Percentiles rank a stretch among this genome's conserved stretches.
phyloP scores from a whole-genome alignment of 1,284 basidiomycete genomes.

The Phellopilus nigrolimitatus region DNA sequence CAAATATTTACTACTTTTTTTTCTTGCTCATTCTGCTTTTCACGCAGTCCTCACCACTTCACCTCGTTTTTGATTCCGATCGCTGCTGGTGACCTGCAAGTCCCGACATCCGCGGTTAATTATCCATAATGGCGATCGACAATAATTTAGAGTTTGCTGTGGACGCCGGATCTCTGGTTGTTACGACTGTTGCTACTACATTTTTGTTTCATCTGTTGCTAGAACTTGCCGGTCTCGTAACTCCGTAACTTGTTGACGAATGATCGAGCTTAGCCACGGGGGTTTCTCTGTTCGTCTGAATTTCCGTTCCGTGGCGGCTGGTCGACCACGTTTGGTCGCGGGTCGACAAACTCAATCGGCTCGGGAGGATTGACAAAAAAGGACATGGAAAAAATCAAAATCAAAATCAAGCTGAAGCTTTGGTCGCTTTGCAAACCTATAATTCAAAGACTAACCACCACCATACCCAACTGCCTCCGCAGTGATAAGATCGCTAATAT shows the following conservation, averaged over 20 bases:
- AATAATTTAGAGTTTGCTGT: neutral
- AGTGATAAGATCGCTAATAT: neutral
- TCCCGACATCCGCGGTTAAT: neutral
- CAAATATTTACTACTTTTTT: too few species aligned
- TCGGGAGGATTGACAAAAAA: too few species aligned
- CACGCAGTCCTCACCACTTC: too few species aligned
- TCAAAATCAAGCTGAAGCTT: too few species aligned
- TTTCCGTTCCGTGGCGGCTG: neutral
- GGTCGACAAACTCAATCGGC: too few species aligned
- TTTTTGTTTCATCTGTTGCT: constrained; percentile 6
- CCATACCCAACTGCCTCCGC: neutral
- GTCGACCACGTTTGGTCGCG: too few species aligned
- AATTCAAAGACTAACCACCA: too few species aligned
- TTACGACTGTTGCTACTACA: neutral
- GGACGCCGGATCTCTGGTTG: neutral
- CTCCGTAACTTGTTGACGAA: too few species aligned
- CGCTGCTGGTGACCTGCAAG: neutral
- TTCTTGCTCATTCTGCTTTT: too few species aligned
- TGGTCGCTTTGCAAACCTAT: too few species aligned
- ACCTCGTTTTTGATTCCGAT: too few species aligned
- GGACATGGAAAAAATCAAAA: too few species aligned
- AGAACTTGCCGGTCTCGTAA: neutral
- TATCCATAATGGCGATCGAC: neutral
- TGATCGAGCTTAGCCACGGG: constrained; percentile 1
- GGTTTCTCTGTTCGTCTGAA: neutral